These are phyloP conservation scores for Phycomyces blakesleeanus DNA, from an alignment of 192 early-diverging fungal genomes.

Conservation along the genomic window DNA sequence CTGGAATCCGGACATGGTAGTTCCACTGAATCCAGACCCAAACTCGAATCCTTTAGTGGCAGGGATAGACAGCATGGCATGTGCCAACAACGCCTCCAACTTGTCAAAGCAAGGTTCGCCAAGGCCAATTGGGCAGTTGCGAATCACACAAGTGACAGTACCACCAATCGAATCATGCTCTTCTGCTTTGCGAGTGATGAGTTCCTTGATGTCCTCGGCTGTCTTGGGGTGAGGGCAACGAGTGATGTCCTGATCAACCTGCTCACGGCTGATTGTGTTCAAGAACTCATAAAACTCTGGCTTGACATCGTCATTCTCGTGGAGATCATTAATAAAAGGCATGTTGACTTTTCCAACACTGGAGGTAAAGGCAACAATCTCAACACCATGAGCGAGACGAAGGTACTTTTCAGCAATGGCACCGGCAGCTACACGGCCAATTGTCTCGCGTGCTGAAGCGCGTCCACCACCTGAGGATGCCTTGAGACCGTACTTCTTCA, in stretches of 20 bases:
- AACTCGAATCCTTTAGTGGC: slow-evolving; percentile 99
- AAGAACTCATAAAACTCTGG: slow-evolving; percentile 64
- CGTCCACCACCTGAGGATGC: slow-evolving; percentile 92
- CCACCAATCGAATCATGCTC: slow-evolving; percentile 93
- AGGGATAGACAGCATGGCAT: slow-evolving; percentile 98
- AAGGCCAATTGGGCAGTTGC: slow-evolving; percentile 85
- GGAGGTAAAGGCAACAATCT: slow-evolving; percentile 93
- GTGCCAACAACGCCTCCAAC: slow-evolving; percentile 91
- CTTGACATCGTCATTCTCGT: slow-evolving; percentile 39
- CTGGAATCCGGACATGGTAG: slow-evolving; percentile 78
- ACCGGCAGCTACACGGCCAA: slow-evolving; percentile 93
- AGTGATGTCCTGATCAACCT: slow-evolving; percentile 82
- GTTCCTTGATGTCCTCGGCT: slow-evolving; percentile 78
- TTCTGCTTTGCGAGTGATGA: slow-evolving; percentile 74
- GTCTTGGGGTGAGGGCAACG: slow-evolving; percentile 81
- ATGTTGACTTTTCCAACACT: slow-evolving; percentile 83
- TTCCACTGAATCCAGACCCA: slow-evolving; percentile 89
- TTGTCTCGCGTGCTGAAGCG: slow-evolving; percentile 92
- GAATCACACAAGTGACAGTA: slow-evolving; percentile 92
- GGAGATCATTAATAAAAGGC: slow-evolving; percentile 53
- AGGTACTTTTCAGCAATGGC: slow-evolving; percentile 99
- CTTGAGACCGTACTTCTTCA: slow-evolving; percentile 95
- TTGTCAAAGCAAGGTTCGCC: slow-evolving; percentile 99
- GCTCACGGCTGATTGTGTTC: slow-evolving; percentile 60
- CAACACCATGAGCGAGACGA: slow-evolving; percentile 70